Percentiles rank a stretch among this genome's conserved stretches.
These are phyloP conservation scores for Saccharomyces hybrid DNA, from an alignment of 1,139 yeast genomes.

Conservation along the genomic window DNA sequence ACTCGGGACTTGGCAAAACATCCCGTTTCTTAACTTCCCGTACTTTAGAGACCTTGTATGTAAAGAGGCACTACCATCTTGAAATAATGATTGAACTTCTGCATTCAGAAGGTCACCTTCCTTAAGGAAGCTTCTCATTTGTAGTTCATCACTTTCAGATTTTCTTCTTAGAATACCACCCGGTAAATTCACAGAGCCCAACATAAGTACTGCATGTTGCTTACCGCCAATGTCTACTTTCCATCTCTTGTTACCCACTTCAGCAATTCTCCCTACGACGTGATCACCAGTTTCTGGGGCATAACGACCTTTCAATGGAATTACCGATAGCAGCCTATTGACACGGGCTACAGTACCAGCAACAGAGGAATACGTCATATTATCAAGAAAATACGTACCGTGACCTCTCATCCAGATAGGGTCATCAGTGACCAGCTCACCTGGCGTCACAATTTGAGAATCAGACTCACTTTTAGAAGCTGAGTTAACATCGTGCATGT, in stretches of 20 bases:
- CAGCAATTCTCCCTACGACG: conserved; percentile 86
- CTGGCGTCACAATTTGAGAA: conserved; percentile 70
- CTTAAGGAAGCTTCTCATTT: conserved; percentile 87
- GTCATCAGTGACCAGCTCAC: conserved; percentile 93
- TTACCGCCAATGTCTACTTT: conserved; percentile 92
- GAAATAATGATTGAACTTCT: conserved; percentile 84
- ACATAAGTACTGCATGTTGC: conserved; percentile 84
- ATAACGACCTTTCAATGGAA: conserved; percentile 79
- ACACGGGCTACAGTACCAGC: conserved; percentile 87
- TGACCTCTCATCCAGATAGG: conserved; percentile 99
- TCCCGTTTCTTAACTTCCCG: conserved; percentile 90
- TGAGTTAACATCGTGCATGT: conserved; percentile 15
- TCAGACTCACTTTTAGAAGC: conserved; percentile 19
- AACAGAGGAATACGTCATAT: conserved; percentile 75
- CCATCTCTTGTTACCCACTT: conserved; percentile 93
- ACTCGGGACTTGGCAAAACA: conserved; percentile 71
- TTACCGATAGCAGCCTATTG: conserved; percentile 76
- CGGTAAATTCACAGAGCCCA: conserved; percentile 93
- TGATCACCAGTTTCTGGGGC: conserved; percentile 96
- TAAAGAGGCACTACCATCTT: conserved; percentile 86
- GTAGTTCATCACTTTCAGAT: conserved; percentile 90
- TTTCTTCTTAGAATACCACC: conserved; percentile 94
- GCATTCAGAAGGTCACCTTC: conserved; percentile 97
- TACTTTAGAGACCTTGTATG: conserved; percentile 93
- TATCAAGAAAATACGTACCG: conserved; percentile 75